A percentile compares a stretch with the other conserved stretches of the same genome.
Evolutionary conservation across 169 alveolate species (phyloP).

Genomic region (Eimeria falciformis): DNA sequence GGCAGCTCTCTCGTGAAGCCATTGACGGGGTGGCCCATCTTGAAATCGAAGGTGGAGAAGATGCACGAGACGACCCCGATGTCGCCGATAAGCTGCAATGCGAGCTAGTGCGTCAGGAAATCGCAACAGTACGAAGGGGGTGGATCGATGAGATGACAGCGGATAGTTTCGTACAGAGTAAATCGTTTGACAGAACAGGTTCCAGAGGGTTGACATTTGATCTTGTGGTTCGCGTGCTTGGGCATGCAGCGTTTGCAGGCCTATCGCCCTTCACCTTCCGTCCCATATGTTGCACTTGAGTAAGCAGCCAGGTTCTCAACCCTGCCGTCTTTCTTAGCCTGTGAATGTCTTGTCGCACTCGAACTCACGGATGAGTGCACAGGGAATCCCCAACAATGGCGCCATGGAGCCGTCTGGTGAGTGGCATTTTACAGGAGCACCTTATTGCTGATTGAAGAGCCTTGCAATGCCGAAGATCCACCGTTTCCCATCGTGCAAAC

Average conservation of each 20-base stretch:
- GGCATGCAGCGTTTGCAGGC: conserved; percentile 55
- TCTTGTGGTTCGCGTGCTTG: background rate
- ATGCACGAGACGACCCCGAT: conserved; percentile 56
- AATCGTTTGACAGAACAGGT: too few species aligned
- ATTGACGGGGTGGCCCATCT: conserved; percentile 73
- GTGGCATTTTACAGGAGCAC: conserved; percentile 43
- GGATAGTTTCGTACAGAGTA: background rate
- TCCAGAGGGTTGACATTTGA: too few species aligned
- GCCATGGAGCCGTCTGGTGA: background rate
- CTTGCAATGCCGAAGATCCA: conserved; percentile 52
- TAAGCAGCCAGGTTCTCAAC: conserved; percentile 4
- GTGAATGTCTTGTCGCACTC: too few species aligned
- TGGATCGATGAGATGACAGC: background rate
- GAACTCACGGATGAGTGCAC: background rate
- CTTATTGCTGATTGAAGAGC: conserved; percentile 53
- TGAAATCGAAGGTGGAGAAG: conserved; percentile 31
- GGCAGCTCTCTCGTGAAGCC: conserved; percentile 68
- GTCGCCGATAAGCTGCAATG: conserved; percentile 62
- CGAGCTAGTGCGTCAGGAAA: conserved; percentile 51
- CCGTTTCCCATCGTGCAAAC: conserved; percentile 66
- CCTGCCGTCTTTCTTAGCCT: background rate
- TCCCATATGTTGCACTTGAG: conserved; percentile 53
- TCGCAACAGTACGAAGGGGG: background rate
- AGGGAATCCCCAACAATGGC: conserved; percentile 10
- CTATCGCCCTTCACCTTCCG: conserved; percentile 51